Conservation (phyloP, 2,329 filamentous ascomycete genomes). For the Exserohilum rostratum region DNA sequence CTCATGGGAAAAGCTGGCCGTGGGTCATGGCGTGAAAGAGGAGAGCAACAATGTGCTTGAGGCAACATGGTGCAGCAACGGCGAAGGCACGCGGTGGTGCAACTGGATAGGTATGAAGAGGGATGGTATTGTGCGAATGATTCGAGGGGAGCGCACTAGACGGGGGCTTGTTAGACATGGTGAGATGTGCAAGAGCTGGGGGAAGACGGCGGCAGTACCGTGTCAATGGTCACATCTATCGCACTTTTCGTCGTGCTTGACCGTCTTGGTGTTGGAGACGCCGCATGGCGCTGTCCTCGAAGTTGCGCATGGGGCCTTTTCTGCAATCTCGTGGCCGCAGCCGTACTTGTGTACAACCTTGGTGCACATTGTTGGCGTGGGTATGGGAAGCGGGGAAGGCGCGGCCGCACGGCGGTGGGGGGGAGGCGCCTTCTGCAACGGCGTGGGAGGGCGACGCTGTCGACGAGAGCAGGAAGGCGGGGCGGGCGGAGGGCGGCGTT, state of each 20-base stretch:
- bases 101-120: constrained; percentile 35
- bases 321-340: constrained; percentile 53
- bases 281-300: constrained; percentile 52
- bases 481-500: constrained; percentile 27
- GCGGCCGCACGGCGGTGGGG: constrained; percentile 29
- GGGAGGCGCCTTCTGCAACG: constrained; percentile 28
- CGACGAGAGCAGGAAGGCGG: constrained; percentile 25
- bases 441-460: constrained; percentile 20
- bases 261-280: constrained; percentile 50
- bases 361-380: constrained; percentile 52
- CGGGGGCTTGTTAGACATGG: constrained; percentile 34
- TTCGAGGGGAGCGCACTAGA: constrained; percentile 37
- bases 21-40: constrained; percentile 28
- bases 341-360: constrained; percentile 55
- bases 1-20: constrained; percentile 22
- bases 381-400: constrained; percentile 18
- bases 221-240: constrained; percentile 53
- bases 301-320: constrained; percentile 55
- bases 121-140: constrained; percentile 42
- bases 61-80: constrained; percentile 34
- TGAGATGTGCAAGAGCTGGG: constrained; percentile 22
- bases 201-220: constrained; percentile 32
- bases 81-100: constrained; percentile 34
- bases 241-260: constrained; percentile 58
- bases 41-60: constrained; percentile 29